Base-by-base conservation (phyloP, 164 flowering plant genomes). In the Saururus chinensis region DNA sequence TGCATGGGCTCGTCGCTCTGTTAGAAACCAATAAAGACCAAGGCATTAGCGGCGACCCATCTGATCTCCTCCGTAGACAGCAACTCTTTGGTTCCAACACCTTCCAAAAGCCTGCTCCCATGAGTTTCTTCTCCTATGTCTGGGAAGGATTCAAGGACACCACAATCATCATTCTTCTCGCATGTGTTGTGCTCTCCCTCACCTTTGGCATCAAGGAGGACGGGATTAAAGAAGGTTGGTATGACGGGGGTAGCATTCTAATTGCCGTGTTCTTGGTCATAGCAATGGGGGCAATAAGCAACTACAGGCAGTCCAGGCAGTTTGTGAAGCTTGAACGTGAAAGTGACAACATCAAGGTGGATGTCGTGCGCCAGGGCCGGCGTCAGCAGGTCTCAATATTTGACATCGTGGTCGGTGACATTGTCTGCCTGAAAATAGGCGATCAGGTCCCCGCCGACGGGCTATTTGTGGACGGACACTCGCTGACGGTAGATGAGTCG, bases 401-500 rank as follows among this genome's bases (percentile, higher is more conserved):
- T 1, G 54, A 64, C 13, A 54, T 82, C 53, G 83, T 87, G 0
- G 95, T 84, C 24, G 95, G 95, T 17, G 89, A 87, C 59, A 74
- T 87, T 9, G 84, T 80, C 17, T 63, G 67, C 23, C 66, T 87
- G 13, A 81, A 73, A 19, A 80, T 83, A 4, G 95, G 90, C 0
- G 90, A 87, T 73, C 95, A 84, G 53, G 66, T 82, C 45, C 87
- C 95, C 0, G 88, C 95, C 0, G 89, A 87, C 37, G 90, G 95
- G 9, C 21, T 87, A 62, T 82, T 83, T 69, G 22, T 87, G 20
- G 66, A 64, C 4, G 95, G 95, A 0, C 76, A 79, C 60, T 84
- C 93, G 1, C 49, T 87, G 54, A 77, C 66, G 24, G 75, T 87
- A 19, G 95, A 84, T 45, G 93, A 87, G 57, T 82, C 89, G 5